A percentile compares a stretch with the other conserved stretches of the same genome.
phyloP scores from a whole-genome alignment of 345 rosid genomes.

The Rhodamnia rubescens region DNA sequence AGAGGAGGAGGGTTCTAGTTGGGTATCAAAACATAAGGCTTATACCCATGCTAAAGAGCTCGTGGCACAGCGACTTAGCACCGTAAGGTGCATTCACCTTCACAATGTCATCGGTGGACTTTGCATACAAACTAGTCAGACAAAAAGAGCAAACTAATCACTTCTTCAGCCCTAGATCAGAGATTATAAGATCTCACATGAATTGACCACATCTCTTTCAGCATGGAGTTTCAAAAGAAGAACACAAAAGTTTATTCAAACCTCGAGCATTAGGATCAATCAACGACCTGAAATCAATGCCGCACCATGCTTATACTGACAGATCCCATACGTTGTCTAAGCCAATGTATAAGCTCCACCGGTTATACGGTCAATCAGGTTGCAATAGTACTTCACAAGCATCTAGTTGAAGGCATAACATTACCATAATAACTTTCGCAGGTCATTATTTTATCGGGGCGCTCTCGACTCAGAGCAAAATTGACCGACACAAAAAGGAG shows the following conservation, averaged over 20 bases:
- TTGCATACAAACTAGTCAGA: not conserved
- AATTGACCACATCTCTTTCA: not conserved
- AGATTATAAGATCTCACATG: not conserved
- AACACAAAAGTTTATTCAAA: not conserved
- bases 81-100: conserved; percentile 66
- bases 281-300: not conserved
- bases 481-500: no score
- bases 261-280: not conserved
- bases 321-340: not conserved
- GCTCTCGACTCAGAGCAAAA: no score
- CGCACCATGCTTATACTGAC: not conserved
- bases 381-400: not conserved
- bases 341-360: not conserved
- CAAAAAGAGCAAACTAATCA: not conserved
- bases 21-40: conserved; percentile 48
- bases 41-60: conserved; percentile 86
- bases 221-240: not conserved
- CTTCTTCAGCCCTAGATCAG: not conserved
- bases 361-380: not conserved
- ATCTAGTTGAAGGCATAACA: no score
- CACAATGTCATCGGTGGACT: conserved; percentile 46
- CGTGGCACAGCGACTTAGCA: conserved; percentile 65
- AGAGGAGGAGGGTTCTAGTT: not conserved
- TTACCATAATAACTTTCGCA: not conserved
- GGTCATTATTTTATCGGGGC: not conserved